Evolutionary conservation across 2,329 filamentous ascomycete genomes (phyloP), one percentile per base, ranked within the genome.

Genomic region (Scleromitrula shiraiana): DNA sequence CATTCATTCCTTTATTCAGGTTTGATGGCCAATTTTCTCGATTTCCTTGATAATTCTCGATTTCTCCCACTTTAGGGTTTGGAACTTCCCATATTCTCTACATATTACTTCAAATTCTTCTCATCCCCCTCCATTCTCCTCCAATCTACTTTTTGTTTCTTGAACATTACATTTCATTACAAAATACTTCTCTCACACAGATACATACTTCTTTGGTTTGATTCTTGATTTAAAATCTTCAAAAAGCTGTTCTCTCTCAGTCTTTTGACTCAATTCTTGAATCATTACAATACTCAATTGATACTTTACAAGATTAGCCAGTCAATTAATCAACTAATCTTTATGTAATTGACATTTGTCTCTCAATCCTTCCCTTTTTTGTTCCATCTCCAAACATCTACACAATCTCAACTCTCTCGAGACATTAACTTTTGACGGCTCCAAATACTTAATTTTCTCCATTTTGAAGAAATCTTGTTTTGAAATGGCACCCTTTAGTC

Each of bases 401-500:
- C 17, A 42, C 26, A 36, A 22, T 42, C 36, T 42, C 36, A 29
- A 41, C 27, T 35, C 29, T 26, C 33, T n/a, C 10, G 12, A n/a
- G 42, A 38, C 32, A 22, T 19, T 35, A 22, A 29, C 35, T 42
- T 42, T 42, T 47, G 45, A 47, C 23, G 6, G n/a, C n/a, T n/a
- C n/a, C n/a, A n/a, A 38, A 20, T 35, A 32, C 12, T 19, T 15
- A 14, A 19, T 14, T n/a, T 26, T 22, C 19, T 33, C 24, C n/a
- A 32, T 30, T 37, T 44, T 40, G 15, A 12, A 23, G 26, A 19
- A 42, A 10, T 17, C 27, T 10, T 17, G 23, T 26, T 27, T n/a
- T 15, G 44, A 41, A 9, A 52, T 56, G 52, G 47, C 46, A 7
- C 29, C 42, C 10, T 50, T 50, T 17, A 50, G 40, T 27, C 35